Evolutionary conservation across 1,284 basidiomycete genomes (phyloP).

Genomic region (Amylostereum chailletii): DNA sequence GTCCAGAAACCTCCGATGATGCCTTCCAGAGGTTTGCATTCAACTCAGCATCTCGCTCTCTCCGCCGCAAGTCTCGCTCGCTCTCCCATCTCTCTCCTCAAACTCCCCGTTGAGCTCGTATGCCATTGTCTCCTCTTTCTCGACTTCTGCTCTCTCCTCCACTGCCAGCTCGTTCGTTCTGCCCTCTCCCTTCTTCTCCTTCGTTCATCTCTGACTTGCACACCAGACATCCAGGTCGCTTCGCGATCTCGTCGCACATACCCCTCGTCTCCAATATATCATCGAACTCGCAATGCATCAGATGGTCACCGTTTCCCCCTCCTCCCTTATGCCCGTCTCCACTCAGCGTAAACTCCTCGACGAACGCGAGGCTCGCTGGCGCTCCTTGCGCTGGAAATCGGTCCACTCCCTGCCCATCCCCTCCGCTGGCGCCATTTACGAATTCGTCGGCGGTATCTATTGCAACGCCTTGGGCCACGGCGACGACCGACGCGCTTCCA

Average conservation of each 20-base stretch:
- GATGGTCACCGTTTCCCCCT: constrained; percentile 26
- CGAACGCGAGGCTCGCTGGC: constrained; percentile 35
- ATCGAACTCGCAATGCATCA: constrained; percentile 36
- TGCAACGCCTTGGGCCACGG: constrained; percentile 36
- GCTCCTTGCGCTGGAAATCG: constrained; percentile 28
- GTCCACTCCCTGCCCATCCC: constrained; percentile 29
- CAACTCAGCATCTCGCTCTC: too few species aligned
- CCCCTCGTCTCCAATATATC: constrained; percentile 35
- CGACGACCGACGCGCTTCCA: constrained; percentile 11
- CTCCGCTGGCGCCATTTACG: constrained; percentile 38
- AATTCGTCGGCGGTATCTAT: constrained; percentile 41
- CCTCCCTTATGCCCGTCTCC: constrained; percentile 23
- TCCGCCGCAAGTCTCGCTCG: too few species aligned
- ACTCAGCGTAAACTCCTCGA: constrained; percentile 30
- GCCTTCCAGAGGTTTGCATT: too few species aligned
- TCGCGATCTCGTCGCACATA: constrained; percentile 26
- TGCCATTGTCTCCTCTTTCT: constrained; percentile 30
- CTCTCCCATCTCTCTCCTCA: background rate
- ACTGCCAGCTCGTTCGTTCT: constrained; percentile 22
- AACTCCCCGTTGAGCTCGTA: constrained; percentile 36
- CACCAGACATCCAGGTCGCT: constrained; percentile 31
- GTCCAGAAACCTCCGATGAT: too few species aligned
- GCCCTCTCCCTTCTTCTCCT: background rate
- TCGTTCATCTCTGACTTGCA: constrained; percentile 6
- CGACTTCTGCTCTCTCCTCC: constrained; percentile 27